Evolutionary conservation across 2,329 filamentous ascomycete genomes (phyloP).

Genomic region (Alternaria gansuensis): DNA sequence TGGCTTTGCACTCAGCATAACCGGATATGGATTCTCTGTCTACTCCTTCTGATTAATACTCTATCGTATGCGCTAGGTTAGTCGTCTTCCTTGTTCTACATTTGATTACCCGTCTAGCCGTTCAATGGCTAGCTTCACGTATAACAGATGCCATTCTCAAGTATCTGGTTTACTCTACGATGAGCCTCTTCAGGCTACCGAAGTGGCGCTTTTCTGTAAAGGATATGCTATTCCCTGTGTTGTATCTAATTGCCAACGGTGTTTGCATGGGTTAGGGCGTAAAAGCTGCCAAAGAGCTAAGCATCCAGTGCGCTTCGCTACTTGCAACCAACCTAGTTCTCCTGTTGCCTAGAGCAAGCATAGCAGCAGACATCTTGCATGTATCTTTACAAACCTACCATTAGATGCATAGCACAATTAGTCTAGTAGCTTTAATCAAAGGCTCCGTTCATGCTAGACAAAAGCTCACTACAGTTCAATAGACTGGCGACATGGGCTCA

Average conservation of each 20-base stretch:
- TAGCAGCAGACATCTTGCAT: slow-evolving; percentile 17
- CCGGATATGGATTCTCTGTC: slow-evolving; percentile 11
- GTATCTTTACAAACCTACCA: slow-evolving; percentile 18
- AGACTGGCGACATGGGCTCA: background rate
- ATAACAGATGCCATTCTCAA: slow-evolving; percentile 14
- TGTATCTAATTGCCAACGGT: slow-evolving; percentile 17
- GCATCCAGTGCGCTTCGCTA: slow-evolving; percentile 18
- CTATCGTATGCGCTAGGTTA: slow-evolving; percentile 10
- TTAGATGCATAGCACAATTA: slow-evolving; percentile 12
- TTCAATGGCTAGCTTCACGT: slow-evolving; percentile 13
- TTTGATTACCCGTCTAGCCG: background rate
- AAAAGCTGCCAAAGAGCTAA: slow-evolving; percentile 19
- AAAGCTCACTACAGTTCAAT: slow-evolving; percentile 9
- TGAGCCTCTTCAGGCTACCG: slow-evolving; percentile 1
- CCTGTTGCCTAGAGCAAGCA: slow-evolving; percentile 11
- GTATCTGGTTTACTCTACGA: slow-evolving; percentile 24
- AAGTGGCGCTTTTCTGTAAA: slow-evolving; percentile 1
- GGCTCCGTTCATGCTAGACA: slow-evolving; percentile 11
- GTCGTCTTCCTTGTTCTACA: slow-evolving; percentile 9
- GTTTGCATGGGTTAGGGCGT: slow-evolving; percentile 17
- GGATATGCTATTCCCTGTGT: slow-evolving; percentile 1
- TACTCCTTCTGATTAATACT: slow-evolving; percentile 13
- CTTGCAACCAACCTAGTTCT: slow-evolving; percentile 24
- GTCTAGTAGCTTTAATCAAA: slow-evolving; percentile 15
- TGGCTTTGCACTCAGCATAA: background rate